These are phyloP conservation scores for Lumnitzera littorea DNA, from an alignment of 345 rosid species.

Conservation along the genomic window DNA sequence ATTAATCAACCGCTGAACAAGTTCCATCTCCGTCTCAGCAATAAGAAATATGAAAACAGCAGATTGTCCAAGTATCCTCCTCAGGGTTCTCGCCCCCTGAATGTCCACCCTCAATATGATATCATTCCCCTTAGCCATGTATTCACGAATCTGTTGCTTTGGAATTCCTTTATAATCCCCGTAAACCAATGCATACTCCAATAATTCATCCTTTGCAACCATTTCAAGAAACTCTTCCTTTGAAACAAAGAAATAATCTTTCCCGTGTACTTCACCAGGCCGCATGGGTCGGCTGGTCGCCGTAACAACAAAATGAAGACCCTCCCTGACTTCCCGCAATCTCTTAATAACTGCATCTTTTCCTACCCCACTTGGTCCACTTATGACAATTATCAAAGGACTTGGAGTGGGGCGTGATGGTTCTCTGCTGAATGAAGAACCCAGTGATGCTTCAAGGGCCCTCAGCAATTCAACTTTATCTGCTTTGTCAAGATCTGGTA, in stretches of 20 bases:
- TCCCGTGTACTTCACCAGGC: slow-evolving; percentile 72
- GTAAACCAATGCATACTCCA: slow-evolving; percentile 83
- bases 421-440: slow-evolving; percentile 35
- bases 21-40: slow-evolving; percentile 75
- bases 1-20: slow-evolving; percentile 78
- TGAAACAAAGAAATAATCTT: slow-evolving; percentile 71
- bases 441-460: slow-evolving; percentile 61
- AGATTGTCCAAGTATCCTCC: slow-evolving; percentile 60
- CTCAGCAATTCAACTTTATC: slow-evolving; percentile 50
- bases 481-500: slow-evolving; percentile 38
- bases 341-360: slow-evolving; percentile 80
- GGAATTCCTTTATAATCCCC: slow-evolving; percentile 96
- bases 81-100: slow-evolving; percentile 73
- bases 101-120: slow-evolving; percentile 83
- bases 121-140: slow-evolving; percentile 61
- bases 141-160: slow-evolving; percentile 69
- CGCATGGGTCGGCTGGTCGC: slow-evolving; percentile 74
- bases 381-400: slow-evolving; percentile 64
- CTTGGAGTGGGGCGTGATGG: slow-evolving; percentile 45
- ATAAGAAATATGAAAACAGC: slow-evolving; percentile 75
- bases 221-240: slow-evolving; percentile 60
- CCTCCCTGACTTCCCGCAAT: slow-evolving; percentile 45
- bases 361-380: slow-evolving; percentile 93
- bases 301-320: slow-evolving; percentile 79
- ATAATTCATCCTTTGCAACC: slow-evolving; percentile 64